These are phyloP conservation scores for Sugiyamaella neomexicana DNA, from an alignment of 1,139 yeast genomes.

Conservation along the genomic window DNA sequence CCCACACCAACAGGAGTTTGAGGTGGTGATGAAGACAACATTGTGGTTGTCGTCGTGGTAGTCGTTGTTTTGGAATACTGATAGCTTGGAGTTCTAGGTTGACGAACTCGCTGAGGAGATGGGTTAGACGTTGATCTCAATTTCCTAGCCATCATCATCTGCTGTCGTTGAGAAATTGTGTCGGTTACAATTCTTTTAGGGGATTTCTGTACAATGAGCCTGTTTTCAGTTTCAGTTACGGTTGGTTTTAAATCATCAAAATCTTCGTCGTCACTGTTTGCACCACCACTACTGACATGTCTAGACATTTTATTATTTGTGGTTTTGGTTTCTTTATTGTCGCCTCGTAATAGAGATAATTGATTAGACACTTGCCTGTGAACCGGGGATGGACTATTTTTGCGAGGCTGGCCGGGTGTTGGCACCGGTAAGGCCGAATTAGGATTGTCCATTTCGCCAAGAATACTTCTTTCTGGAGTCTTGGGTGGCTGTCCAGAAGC, in stretches of 20 bases:
- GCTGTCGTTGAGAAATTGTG: slow-evolving; percentile 25
- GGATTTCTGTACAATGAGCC: slow-evolving; percentile 7
- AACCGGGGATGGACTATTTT: slow-evolving; percentile 41
- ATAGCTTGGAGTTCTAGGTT: slow-evolving; percentile 22
- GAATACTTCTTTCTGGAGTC: slow-evolving; percentile 76
- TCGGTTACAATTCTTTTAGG: slow-evolving; percentile 24
- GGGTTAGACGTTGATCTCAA: slow-evolving; percentile 32
- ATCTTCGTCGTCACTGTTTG: slow-evolving; percentile 30
- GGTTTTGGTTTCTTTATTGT: background rate
- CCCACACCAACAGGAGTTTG: slow-evolving; percentile 10
- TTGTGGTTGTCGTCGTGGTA: slow-evolving; percentile 32
- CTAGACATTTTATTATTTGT: background rate
- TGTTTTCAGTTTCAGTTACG: background rate
- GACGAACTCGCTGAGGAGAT: slow-evolving; percentile 27
- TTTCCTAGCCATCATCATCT: slow-evolving; percentile 29
- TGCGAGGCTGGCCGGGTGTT: slow-evolving; percentile 97
- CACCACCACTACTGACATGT: slow-evolving; percentile 10
- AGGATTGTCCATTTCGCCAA: slow-evolving; percentile 67
- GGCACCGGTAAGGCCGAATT: slow-evolving; percentile 83
- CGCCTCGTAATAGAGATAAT: slow-evolving; percentile 7
- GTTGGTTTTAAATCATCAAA: slow-evolving; percentile 10
- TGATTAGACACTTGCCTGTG: slow-evolving; percentile 17
- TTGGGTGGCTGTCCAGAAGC: slow-evolving; percentile 45
- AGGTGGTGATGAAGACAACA: slow-evolving; percentile 26
- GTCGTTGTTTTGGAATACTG: slow-evolving; percentile 27